Base-by-base conservation (phyloP, 2,329 filamentous ascomycete species). In the Gyromitra esculenta region DNA sequence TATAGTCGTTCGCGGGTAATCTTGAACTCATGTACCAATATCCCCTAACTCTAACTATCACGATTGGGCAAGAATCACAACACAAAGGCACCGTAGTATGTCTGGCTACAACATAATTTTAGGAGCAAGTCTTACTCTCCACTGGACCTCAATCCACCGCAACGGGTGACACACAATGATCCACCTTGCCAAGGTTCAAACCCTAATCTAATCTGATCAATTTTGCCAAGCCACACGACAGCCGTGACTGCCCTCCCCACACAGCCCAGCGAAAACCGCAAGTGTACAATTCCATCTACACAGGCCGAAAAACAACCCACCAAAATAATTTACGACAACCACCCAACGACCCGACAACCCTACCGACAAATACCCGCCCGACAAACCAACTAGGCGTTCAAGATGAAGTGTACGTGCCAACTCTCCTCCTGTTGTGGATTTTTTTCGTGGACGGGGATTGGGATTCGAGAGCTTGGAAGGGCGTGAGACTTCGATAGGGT, bases 351-450 rank as follows among this genome's bases (percentile, higher is more conserved):
- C 71, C 70, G 79, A 81, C 78, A 31, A 77, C 73, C 77, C 81
- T 77, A 80, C 80, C 56, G 81, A 68, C 68, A 73, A 60, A 64
- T 31, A 31, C 25, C 25, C 25, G 25, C 75, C 57, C 57, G 35
- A 60, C 35, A 60, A 2, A 35, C 5, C 50, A 59, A 64, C 72
- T 52, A 76, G 76, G 54, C 57, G 35, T 73, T 80, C 81, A 81
- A 80, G 74, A 84, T 84, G 83, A 84, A 83, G 82, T 84, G 82
- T 83, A 80, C 80, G 83, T 83, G 72, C 52, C 73, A 74, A 56
- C n/a, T 45, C 37, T 66, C 50, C 70, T 41, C 31, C 59, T 69
- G n/a, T 50, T 9, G 45, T 63, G 57, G 57, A 43, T 39, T 78
- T 66, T 78, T 66, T 69, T 65, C 60, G 13, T 35, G 11, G 3